Percentiles rank a stretch among this genome's conserved stretches.
Conservation (phyloP, 768 basidiomycete species). For the Termitomyces sp. region DNA sequence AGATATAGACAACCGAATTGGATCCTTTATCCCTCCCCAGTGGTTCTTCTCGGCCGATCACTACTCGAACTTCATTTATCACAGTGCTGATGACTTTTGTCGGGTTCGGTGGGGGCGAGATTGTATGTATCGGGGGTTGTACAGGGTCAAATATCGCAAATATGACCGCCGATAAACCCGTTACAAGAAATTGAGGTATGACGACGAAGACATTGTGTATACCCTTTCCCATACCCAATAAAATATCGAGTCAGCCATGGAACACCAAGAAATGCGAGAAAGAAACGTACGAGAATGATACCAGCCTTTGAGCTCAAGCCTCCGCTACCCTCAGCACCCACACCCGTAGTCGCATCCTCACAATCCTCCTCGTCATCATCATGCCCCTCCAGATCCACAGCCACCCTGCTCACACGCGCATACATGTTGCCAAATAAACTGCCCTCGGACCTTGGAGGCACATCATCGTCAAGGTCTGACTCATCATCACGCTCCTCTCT, state of each 20-base stretch:
- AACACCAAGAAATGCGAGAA: neutral
- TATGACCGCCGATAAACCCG: constrained; percentile 78
- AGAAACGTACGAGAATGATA: constrained; percentile 67
- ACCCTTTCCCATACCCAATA: constrained; percentile 47
- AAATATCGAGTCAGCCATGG: neutral
- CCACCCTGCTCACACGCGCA: constrained; percentile 48
- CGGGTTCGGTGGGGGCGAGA: constrained; percentile 7
- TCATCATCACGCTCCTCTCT: neutral
- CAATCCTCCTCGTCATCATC: constrained; percentile 18
- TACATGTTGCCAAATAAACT: constrained; percentile 38
- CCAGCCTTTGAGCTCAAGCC: constrained; percentile 80
- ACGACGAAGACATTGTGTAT: constrained; percentile 96
- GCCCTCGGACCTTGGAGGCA: neutral
- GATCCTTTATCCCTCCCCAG: constrained; percentile 30
- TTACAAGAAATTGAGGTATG: constrained; percentile 91
- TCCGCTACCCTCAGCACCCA: neutral
- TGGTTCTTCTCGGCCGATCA: constrained; percentile 15
- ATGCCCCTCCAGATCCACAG: constrained; percentile 30
- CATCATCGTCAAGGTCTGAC: constrained; percentile 13
- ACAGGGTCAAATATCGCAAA: constrained; percentile 82
- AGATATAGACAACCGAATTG: constrained; percentile 78
- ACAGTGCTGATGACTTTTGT: constrained; percentile 6
- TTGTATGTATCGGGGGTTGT: constrained; percentile 26
- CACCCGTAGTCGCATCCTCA: constrained; percentile 21
- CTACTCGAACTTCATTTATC: neutral